Percentiles rank a stretch among this genome's conserved stretches.
Conservation (phyloP, 768 basidiomycete species). For the Galerina marginata region DNA sequence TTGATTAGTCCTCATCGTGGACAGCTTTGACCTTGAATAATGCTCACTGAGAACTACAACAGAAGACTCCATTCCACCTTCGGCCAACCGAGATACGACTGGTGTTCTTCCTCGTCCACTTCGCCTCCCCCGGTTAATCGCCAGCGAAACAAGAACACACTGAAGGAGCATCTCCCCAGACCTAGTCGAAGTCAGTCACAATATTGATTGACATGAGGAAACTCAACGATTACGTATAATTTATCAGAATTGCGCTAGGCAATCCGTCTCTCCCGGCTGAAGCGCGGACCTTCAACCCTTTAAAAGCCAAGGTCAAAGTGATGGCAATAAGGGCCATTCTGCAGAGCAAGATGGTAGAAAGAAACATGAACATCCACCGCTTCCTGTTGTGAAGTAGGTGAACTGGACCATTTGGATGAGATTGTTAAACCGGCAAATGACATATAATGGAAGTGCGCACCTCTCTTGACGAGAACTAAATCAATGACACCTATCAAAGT, state of each 20-base stretch:
- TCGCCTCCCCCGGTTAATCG: neutral
- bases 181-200: neutral
- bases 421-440: neutral
- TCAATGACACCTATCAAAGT: neutral
- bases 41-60: neutral
- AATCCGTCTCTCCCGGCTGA: neutral
- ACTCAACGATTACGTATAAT: neutral
- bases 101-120: neutral
- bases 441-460: neutral
- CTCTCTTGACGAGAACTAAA: slow-evolving; percentile 1
- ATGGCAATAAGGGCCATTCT: neutral
- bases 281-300: no score
- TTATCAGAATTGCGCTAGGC: neutral
- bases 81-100: neutral
- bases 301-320: neutral
- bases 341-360: neutral
- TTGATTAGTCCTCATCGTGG: no score
- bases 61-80: neutral
- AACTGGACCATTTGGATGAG: neutral
- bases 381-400: slow-evolving; percentile 1
- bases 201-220: no score
- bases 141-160: neutral
- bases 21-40: no score
- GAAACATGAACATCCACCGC: neutral
- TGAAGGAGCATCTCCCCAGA: neutral